Base-by-base conservation (phyloP, 1,139 yeast species). In the Lizanozyma gosingica region DNA sequence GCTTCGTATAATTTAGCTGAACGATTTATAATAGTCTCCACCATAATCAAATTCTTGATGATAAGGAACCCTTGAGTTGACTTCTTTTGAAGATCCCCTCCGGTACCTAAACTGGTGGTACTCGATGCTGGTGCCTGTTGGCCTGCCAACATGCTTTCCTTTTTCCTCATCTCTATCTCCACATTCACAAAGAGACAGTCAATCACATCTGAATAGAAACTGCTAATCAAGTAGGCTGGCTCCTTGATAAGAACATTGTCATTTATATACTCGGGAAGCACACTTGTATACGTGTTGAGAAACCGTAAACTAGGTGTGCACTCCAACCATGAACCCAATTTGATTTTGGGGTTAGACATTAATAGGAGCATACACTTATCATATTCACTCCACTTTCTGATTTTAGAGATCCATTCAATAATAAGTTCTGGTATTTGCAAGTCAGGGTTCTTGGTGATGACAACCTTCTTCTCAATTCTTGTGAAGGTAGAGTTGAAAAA, bases 21-120 rank as follows among this genome's bases (percentile, higher is more conserved):
- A 44, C 84, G 69, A 48, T 80, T 77, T 17, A 84, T 68, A 43
- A 83, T 76, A 43, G 84, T 84, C 54, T 88, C 95, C 29, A 86
- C 73, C 48, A 87, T 68, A 33, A 83, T 76, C 42, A 84, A 63
- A 54, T 88, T 87, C 44, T 83, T 80, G 18, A 88, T 67, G 38
- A 88, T 60, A 52, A 82, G 78, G 49, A 79, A 77, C 2, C 97
- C 97, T 47, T 77, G 68, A 8, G 72, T 69, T 35, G 74, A 68
- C 46, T 78, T 78, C 47, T 67, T 64, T 43, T 22, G 29, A 22
- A 22, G 6, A 11, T 22, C 29, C 11, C 29, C 29, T 22, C 29
- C 29, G 11, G 11, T 22, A 6, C 29, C 29, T 11, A 22, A 22
- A 22, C 29, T 22, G 11, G 29, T 22, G 11, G 29, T 22, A 22